Percentiles rank a stretch among this genome's conserved stretches.
Evolutionary conservation across 208 protist species (phyloP).

Genomic region (Cochliopodium minus): DNA sequence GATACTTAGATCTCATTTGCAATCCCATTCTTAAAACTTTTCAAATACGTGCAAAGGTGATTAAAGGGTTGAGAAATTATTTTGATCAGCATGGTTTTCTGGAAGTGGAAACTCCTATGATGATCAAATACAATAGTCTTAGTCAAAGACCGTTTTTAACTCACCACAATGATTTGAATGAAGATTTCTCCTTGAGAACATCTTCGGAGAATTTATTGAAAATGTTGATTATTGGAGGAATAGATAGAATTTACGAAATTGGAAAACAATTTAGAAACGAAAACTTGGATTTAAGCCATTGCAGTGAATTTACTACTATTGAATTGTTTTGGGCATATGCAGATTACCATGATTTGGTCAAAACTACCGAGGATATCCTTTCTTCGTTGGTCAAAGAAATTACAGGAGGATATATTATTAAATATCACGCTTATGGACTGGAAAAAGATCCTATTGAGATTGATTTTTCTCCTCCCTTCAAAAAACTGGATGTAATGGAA

Average conservation of each 20-base stretch:
- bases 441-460: too few species aligned
- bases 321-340: constrained; percentile 99
- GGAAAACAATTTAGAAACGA: constrained; percentile 99
- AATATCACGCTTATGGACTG: too few species aligned
- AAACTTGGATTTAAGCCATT: constrained; percentile 49
- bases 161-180: constrained; percentile 95
- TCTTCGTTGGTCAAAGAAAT: constrained; percentile 80
- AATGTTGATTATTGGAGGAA: constrained; percentile 92
- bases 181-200: constrained; percentile 92
- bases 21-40: constrained; percentile 88
- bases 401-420: constrained; percentile 68
- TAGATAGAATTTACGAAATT: constrained; percentile 99
- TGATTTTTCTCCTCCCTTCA: constrained; percentile 96
- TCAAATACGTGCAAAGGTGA: constrained; percentile 67
- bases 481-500: constrained; percentile 76
- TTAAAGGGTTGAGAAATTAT: constrained; percentile 89
- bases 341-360: constrained; percentile 98
- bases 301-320: constrained; percentile 96
- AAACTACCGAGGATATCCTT: constrained; percentile 84
- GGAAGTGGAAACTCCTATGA: constrained; percentile 94
- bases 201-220: constrained; percentile 99
- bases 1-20: constrained; percentile 97
- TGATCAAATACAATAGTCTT: constrained; percentile 94
- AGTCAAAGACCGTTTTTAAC: constrained; percentile 97
- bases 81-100: constrained; percentile 81